Conservation (phyloP, 2,329 filamentous ascomycete species). For the Hortaea sp. region DNA sequence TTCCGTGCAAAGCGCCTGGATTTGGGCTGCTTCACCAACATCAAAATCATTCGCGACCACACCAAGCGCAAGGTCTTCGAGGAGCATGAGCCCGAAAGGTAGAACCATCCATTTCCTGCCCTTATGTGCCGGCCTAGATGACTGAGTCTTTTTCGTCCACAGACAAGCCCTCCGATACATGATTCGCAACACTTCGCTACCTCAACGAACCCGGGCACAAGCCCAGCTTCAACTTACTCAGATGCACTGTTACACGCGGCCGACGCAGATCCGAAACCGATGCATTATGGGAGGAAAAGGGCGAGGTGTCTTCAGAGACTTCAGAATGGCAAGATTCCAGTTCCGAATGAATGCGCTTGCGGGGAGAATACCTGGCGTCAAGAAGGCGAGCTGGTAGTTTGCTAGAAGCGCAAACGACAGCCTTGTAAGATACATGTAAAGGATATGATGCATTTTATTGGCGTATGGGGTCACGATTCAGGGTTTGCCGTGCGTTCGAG, state of each 20-base stretch:
- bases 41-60: slow-evolving; percentile 82
- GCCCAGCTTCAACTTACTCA: slow-evolving; percentile 86
- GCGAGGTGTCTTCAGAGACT: slow-evolving; percentile 82
- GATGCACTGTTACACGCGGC: slow-evolving; percentile 92
- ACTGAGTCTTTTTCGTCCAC: not conserved
- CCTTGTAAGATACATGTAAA: no score
- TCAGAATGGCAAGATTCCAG: slow-evolving; percentile 82
- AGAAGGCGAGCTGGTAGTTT: slow-evolving; percentile 82
- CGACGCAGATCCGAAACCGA: slow-evolving; percentile 87
- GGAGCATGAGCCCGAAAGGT: slow-evolving; percentile 82
- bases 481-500: no score
- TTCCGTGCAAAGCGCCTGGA: slow-evolving; percentile 88
- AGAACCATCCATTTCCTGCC: slow-evolving; percentile 10
- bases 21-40: slow-evolving; percentile 77
- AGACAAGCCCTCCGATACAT: slow-evolving; percentile 80
- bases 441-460: no score
- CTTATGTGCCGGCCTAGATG: no score
- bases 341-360: slow-evolving; percentile 83
- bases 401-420: no score
- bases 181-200: slow-evolving; percentile 82
- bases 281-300: slow-evolving; percentile 88
- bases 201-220: slow-evolving; percentile 71
- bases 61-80: slow-evolving; percentile 92
- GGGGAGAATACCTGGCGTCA: slow-evolving; percentile 81
- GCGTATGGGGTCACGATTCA: no score